Percentiles rank a stretch among this genome's conserved stretches.
Conservation (phyloP, 1,284 basidiomycete genomes). For the Psilocybe mexicana region DNA sequence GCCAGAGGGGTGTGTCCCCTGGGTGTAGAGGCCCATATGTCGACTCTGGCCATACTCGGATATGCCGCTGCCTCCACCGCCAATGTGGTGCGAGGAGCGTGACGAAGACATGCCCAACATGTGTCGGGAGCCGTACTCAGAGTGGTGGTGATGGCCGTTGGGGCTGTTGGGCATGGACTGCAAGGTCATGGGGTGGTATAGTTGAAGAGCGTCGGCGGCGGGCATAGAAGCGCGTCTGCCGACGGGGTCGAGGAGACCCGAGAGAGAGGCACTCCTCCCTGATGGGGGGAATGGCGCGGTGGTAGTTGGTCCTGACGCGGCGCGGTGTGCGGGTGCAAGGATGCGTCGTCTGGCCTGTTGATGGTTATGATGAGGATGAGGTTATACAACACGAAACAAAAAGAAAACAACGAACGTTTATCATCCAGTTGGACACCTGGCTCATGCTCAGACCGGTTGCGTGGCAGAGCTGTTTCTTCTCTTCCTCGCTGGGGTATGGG, state of each 20-base stretch:
- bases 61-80: slow-evolving; percentile 21
- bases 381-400: slow-evolving; percentile 16
- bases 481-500: slow-evolving; percentile 88
- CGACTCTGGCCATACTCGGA: slow-evolving; percentile 34
- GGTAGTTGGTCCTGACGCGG: slow-evolving; percentile 71
- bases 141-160: slow-evolving; percentile 33
- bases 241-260: slow-evolving; percentile 42
- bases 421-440: slow-evolving; percentile 92
- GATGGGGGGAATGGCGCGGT: slow-evolving; percentile 64
- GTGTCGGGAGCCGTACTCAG: slow-evolving; percentile 37
- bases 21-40: slow-evolving; percentile 37
- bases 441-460: slow-evolving; percentile 85
- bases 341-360: slow-evolving; percentile 75
- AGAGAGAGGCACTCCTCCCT: slow-evolving; percentile 45
- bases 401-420: slow-evolving; percentile 62
- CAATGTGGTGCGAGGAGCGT: slow-evolving; percentile 31
- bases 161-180: slow-evolving; percentile 49
- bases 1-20: slow-evolving; percentile 30
- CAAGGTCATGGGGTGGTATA: slow-evolving; percentile 74
- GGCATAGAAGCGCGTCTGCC: slow-evolving; percentile 45
- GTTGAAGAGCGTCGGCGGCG: slow-evolving; percentile 59
- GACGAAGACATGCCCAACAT: slow-evolving; percentile 37
- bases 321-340: slow-evolving; percentile 75
- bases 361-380: slow-evolving; percentile 18
- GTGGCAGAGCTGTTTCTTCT: slow-evolving; percentile 86